Base-by-base conservation (phyloP, 257 asterid genomes). In the Avicennia marina region DNA sequence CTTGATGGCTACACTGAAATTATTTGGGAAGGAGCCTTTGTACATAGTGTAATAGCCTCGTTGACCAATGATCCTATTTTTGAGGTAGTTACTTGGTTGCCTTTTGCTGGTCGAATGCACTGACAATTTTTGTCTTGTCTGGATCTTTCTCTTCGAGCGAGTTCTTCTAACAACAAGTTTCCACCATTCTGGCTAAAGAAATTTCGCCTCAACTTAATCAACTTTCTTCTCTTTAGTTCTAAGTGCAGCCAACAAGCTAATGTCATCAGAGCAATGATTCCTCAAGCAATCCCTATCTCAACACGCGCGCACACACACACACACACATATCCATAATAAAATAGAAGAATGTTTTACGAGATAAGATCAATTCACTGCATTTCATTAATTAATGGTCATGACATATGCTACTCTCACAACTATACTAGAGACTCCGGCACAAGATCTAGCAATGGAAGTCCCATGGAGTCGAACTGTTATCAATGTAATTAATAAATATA, bases 151-250 rank as follows among this genome's bases (percentile, higher is more conserved):
- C 57, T 38, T 15, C 29, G 42, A 7, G 6, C 6, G 62, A 73
- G 71, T 33, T 68, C 56, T 15, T 73, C 72, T 31, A 63, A 62
- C 42, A 73, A 42, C 38, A 68, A 7, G 0, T 15, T 11, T 16
- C 78, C 78, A 0, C 78, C 78, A 12, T 65, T 65, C 36, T 19
- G 56, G 11, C 12, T 38, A 31, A 22, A 50, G 56, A 50, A 50
- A 38, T 2, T 52, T 12, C 25, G 22, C 13, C 21, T 25, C 12
- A 50, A 48, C 57, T 22, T 56, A 60, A 1, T 33, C n/a, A 3
- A 27, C 26, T 55, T 33, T 59, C 75, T 60, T 44, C 79, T 63
- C 47, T 34, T 68, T 43, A 64, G 55, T 27, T 68, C 72, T 66
- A 64, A 32, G 63, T 73, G 33, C 40, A 64, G 5, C 60, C 40